Base-by-base conservation (phyloP, 1,284 basidiomycete species). In the Caloboletus inedulis region DNA sequence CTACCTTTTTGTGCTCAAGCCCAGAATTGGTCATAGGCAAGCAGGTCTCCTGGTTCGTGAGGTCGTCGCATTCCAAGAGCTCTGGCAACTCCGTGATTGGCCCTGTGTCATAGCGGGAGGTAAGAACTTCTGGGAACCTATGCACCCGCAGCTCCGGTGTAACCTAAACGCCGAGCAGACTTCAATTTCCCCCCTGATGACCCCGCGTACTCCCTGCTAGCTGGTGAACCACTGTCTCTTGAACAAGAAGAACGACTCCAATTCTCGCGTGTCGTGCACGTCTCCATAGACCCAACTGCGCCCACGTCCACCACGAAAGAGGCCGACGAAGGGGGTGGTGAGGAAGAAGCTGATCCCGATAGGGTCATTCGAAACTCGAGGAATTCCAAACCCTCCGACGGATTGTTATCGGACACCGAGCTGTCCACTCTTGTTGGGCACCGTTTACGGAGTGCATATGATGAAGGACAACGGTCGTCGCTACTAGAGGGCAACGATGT, bases 101-200 rank as follows among this genome's bases (percentile, higher is more conserved):
- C 87, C 93, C 0, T 85, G 85, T 53, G 74, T 97, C 52, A 72
- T 98, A 34, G 85, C 89, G 0, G 95, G 95, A 58, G 93, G 92
- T 91, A 61, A 58, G 64, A 43, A 14, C 27, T 19, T 36, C 27
- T 9, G 10, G 23, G n/a, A 19, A 43, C 21, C 8, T 5, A 7
- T 36, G 16, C n/a, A 35, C 25, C 18, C n/a, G 3, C 27, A 41
- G 13, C 33, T 39, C 41, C 52, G 44, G 51, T 37, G 35, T 40
- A 16, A 57, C 43, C 43, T 50, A 43, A 31, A 35, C 14, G 36
- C 23, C 30, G n/a, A 30, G 0, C 59, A 94, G 96, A 98, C 69
- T 94, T 98, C 72, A 98, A 98, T 70, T 94, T 94, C 49, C 75
- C 85, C 34, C 96, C 96, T 0, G 80, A 81, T 57, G 95, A 97